A percentile compares a stretch with the other conserved stretches of the same genome.
These are phyloP conservation scores for Orbilia javanica DNA, from an alignment of 2,329 filamentous ascomycete species.

Conservation along the genomic window DNA sequence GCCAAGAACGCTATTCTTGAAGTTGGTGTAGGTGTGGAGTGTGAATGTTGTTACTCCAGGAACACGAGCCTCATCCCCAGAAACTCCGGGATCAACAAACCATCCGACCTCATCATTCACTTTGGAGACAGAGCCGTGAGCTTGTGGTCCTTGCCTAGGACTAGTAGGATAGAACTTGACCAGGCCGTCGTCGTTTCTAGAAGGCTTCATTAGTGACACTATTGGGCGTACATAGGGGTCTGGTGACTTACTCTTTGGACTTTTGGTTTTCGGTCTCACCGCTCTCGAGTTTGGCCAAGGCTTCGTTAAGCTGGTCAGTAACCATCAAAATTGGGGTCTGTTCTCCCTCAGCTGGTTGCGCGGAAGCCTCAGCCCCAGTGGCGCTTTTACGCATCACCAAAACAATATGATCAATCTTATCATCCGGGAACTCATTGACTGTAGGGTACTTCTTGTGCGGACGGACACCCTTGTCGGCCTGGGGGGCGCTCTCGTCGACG, in stretches of 20 bases:
- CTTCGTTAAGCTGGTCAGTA: slow-evolving; percentile 56
- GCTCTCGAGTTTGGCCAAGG: slow-evolving; percentile 46
- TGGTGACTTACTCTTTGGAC: slow-evolving; percentile 41
- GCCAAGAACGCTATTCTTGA: slow-evolving; percentile 52
- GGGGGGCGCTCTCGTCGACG: slow-evolving; percentile 36
- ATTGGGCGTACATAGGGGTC: not conserved
- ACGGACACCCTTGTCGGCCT: slow-evolving; percentile 38
- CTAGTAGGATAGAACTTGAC: slow-evolving; percentile 59
- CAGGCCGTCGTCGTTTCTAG: slow-evolving; percentile 43
- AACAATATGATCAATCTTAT: slow-evolving; percentile 57
- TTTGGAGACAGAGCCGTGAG: slow-evolving; percentile 35
- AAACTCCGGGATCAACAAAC: slow-evolving; percentile 51
- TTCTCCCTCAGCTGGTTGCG: slow-evolving; percentile 22
- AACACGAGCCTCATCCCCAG: slow-evolving; percentile 23
- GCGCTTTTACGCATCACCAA: slow-evolving; percentile 46
- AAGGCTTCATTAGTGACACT: not conserved
- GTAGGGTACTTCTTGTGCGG: slow-evolving; percentile 56
- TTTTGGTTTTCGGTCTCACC: slow-evolving; percentile 38
- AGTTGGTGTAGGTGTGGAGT: slow-evolving; percentile 42
- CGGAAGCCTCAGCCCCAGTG: slow-evolving; percentile 6
- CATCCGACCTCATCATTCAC: slow-evolving; percentile 51
- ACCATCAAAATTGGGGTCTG: slow-evolving; percentile 44
- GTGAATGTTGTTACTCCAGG: slow-evolving; percentile 34
- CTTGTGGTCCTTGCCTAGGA: slow-evolving; percentile 48
- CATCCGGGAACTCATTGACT: slow-evolving; percentile 60